These are phyloP conservation scores for Wickerhamiella sorbophila DNA, from an alignment of 805 yeast species.

Conservation along the genomic window DNA sequence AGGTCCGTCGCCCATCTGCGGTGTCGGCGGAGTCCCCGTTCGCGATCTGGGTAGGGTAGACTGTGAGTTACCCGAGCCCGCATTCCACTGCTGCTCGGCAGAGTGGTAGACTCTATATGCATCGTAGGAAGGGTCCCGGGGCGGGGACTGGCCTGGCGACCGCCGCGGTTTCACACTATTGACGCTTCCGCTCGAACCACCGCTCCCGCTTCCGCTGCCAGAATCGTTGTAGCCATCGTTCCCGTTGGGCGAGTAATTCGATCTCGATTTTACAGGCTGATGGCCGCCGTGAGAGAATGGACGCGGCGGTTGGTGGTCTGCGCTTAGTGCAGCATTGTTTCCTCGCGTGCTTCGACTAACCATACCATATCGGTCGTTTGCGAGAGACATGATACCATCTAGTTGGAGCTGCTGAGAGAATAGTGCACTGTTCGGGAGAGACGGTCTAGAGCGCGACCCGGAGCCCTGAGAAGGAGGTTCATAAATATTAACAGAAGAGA, in stretches of 20 bases:
- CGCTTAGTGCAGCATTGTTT: not conserved
- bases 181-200: not conserved
- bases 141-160: not conserved
- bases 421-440: constrained; percentile 4
- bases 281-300: constrained; percentile 11
- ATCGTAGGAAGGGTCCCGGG: not conserved
- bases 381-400: constrained; percentile 18
- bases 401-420: constrained; percentile 24
- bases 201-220: not conserved
- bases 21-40: constrained; percentile 10
- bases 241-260: not conserved
- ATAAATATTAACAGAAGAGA: not conserved
- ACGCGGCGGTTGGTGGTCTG: constrained; percentile 5
- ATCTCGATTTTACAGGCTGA: too few species aligned
- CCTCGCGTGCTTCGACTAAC: constrained; percentile 11
- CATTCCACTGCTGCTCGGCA: constrained; percentile 2
- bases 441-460: not conserved
- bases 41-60: constrained; percentile 10
- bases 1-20: constrained; percentile 2
- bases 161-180: not conserved
- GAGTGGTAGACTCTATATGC: not conserved
- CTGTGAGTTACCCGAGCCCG: constrained; percentile 8
- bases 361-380: constrained; percentile 21
- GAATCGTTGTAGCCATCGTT: not conserved
- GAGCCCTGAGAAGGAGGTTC: not conserved